Conservation (phyloP, 805 yeast species). For the Saccharomycopsis oosterbeekiorum region DNA sequence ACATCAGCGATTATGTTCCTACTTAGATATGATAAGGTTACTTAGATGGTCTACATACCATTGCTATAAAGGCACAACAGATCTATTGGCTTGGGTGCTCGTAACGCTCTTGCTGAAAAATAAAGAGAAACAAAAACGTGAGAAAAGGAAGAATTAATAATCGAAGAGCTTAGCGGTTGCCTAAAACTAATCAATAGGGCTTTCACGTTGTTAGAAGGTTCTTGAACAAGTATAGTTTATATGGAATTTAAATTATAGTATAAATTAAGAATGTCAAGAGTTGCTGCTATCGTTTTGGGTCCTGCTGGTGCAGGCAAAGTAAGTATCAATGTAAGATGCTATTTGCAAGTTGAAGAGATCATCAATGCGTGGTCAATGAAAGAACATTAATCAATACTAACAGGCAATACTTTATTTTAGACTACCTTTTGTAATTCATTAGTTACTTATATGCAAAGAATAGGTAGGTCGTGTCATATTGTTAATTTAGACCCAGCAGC, state of each 20-base stretch:
- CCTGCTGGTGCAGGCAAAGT: conserved; percentile 96
- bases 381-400: neutral
- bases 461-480: conserved; percentile 88
- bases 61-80: too few relatives aligned
- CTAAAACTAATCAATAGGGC: too few relatives aligned
- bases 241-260: neutral
- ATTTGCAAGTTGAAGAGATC: neutral
- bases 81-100: neutral
- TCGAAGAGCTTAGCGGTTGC: neutral
- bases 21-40: too few relatives aligned
- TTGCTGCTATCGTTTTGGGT: conserved; percentile 87
- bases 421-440: conserved; percentile 87
- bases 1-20: too few relatives aligned
- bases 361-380: too few relatives aligned
- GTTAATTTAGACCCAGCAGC: conserved; percentile 95
- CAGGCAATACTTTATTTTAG: conserved; percentile 19
- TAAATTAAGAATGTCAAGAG: conserved; percentile 65
- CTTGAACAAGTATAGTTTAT: too few relatives aligned
- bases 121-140: too few relatives aligned
- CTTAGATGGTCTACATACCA: too few relatives aligned
- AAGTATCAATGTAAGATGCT: neutral
- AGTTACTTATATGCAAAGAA: conserved; percentile 76
- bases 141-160: too few relatives aligned
- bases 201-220: too few relatives aligned
- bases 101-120: neutral